Evolutionary conservation across 345 rosid species (phyloP).

Genomic region (Sonneratia caseolaris): DNA sequence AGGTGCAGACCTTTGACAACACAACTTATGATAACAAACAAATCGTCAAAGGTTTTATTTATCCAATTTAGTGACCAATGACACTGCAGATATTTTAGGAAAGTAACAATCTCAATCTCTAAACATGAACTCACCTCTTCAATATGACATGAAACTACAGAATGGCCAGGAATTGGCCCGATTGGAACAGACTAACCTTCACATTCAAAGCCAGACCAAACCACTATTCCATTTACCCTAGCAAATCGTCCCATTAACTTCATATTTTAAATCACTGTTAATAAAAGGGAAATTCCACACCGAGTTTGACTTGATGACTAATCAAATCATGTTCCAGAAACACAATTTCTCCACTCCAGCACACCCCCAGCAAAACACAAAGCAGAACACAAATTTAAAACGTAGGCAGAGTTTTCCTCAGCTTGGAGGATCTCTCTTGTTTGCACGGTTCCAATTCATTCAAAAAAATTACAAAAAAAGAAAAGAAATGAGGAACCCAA

Average conservation of each 20-base stretch:
- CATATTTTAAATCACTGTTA: too few relatives aligned
- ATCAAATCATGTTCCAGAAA: neutral
- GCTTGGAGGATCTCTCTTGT: neutral
- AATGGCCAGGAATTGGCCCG: neutral
- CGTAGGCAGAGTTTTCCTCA: neutral
- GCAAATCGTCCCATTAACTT: neutral
- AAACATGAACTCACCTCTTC: neutral
- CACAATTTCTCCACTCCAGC: neutral
- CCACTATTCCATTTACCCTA: neutral
- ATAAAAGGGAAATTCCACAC: too few relatives aligned
- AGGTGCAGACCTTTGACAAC: too few relatives aligned
- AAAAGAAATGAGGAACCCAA: neutral
- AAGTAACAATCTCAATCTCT: neutral
- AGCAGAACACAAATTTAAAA: neutral
- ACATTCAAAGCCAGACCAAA: neutral
- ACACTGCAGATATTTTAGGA: neutral
- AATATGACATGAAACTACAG: neutral
- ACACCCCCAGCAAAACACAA: neutral
- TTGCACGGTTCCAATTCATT: neutral
- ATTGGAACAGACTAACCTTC: neutral
- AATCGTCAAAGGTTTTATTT: neutral
- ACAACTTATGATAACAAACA: too few relatives aligned
- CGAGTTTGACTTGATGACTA: too few relatives aligned
- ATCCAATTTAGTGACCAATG: neutral
- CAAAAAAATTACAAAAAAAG: neutral